phyloP scores from a whole-genome alignment of 768 basidiomycete genomes.

The Imleria badia region DNA sequence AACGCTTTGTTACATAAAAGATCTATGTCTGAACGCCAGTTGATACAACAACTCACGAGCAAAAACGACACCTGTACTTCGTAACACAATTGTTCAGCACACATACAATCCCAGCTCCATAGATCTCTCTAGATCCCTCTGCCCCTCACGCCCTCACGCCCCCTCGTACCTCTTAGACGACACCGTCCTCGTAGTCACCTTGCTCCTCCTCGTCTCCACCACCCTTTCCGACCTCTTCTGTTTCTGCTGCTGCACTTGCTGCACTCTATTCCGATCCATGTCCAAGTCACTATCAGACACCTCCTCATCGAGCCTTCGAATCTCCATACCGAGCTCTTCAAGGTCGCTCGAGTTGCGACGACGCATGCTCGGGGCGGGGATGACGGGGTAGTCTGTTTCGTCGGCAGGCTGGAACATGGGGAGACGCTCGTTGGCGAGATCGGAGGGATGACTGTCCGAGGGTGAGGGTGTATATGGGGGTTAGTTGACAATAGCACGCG shows the following conservation, averaged over 20 bases:
- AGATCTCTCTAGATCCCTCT: background rate
- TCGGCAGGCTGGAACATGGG: conserved; percentile 49
- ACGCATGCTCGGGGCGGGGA: conserved; percentile 66
- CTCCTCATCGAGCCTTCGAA: conserved; percentile 61
- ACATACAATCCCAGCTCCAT: background rate
- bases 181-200: conserved; percentile 43
- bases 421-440: conserved; percentile 72
- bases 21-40: too few relatives aligned
- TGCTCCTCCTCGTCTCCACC: conserved; percentile 56
- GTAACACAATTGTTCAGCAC: background rate
- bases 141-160: background rate
- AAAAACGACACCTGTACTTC: too few relatives aligned
- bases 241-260: background rate
- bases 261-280: background rate
- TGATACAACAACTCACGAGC: too few relatives aligned
- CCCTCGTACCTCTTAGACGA: conserved; percentile 55
- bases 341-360: conserved; percentile 39
- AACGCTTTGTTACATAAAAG: too few relatives aligned
- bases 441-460: conserved; percentile 64
- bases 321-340: conserved; percentile 60
- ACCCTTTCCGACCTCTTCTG: conserved; percentile 49
- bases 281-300: too few relatives aligned
- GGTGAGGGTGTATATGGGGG: background rate
- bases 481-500: background rate
- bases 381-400: conserved; percentile 40